Percentiles rank a stretch among this genome's conserved stretches.
phyloP scores from a whole-genome alignment of 179 eudicot species.

The Silene noctiflora region DNA sequence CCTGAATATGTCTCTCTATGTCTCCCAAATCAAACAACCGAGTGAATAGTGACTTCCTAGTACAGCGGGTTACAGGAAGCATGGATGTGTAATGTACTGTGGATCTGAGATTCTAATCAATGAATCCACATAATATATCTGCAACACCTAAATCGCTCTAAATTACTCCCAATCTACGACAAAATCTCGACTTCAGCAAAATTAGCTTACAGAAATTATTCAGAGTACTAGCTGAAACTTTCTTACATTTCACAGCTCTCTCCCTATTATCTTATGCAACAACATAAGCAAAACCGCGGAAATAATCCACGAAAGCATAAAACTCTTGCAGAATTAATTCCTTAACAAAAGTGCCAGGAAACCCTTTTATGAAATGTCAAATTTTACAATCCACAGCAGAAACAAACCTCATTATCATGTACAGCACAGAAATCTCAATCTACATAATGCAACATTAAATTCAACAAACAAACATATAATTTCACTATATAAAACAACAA shows the following conservation, averaged over 20 bases:
- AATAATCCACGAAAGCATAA: background rate
- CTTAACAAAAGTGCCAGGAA: slow-evolving; percentile 27
- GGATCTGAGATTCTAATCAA: slow-evolving; percentile 18
- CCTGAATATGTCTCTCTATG: background rate
- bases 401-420: slow-evolving; percentile 28
- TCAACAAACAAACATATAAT: slow-evolving; percentile 24
- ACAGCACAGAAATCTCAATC: slow-evolving; percentile 24
- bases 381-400: slow-evolving; percentile 27
- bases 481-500: slow-evolving; percentile 29
- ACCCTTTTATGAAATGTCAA: slow-evolving; percentile 14
- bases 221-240: background rate
- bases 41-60: background rate
- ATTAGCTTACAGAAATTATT: background rate
- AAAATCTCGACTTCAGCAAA: background rate
- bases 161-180: slow-evolving; percentile 1
- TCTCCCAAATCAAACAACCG: slow-evolving; percentile 12
- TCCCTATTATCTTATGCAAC: slow-evolving; percentile 7
- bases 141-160: background rate
- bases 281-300: background rate
- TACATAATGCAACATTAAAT: slow-evolving; percentile 22
- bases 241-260: too few relatives aligned
- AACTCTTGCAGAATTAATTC: slow-evolving; percentile 10
- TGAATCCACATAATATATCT: background rate
- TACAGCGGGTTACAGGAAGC: background rate
- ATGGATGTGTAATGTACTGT: background rate